Evolutionary conservation across 2,329 filamentous ascomycete genomes (phyloP).

Genomic region (Lojkania enalia): DNA sequence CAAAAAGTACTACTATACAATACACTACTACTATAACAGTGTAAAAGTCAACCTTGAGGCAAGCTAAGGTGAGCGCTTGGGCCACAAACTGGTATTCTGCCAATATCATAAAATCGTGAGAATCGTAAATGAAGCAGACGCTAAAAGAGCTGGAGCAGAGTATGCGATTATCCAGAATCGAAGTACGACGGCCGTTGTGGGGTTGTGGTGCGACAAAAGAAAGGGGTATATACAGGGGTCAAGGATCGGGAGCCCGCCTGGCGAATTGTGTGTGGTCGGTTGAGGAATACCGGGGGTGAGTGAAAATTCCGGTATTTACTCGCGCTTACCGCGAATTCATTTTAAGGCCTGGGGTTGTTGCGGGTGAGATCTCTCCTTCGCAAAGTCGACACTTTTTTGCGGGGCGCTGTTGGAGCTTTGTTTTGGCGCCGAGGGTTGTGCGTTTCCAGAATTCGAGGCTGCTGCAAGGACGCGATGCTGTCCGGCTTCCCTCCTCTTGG

Average conservation of each 20-base stretch:
- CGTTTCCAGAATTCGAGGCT: slow-evolving; percentile 15
- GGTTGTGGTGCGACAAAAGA: slow-evolving; percentile 5
- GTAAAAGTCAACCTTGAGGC: neutral
- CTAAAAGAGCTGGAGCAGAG: slow-evolving; percentile 1
- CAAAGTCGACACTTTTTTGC: neutral
- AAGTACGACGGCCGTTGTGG: neutral
- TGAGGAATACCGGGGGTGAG: neutral
- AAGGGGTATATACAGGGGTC: slow-evolving; percentile 1
- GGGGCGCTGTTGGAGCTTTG: neutral
- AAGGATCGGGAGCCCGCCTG: neutral
- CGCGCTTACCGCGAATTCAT: neutral
- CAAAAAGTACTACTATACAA: neutral
- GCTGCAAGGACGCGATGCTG: slow-evolving; percentile 25
- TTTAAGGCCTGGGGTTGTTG: neutral
- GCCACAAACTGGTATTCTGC: neutral
- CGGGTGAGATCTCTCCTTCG: neutral
- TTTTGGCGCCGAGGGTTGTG: slow-evolving; percentile 11
- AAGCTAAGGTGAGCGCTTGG: neutral
- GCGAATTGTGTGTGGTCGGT: neutral
- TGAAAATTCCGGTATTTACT: neutral
- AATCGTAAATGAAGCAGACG: slow-evolving; percentile 6
- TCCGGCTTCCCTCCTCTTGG: slow-evolving; percentile 64
- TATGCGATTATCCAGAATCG: slow-evolving; percentile 6
- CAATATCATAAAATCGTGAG: slow-evolving; percentile 1
- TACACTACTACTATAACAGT: neutral